phyloP scores from a whole-genome alignment of 2,329 filamentous ascomycete species.

The Chaetomium sp. region DNA sequence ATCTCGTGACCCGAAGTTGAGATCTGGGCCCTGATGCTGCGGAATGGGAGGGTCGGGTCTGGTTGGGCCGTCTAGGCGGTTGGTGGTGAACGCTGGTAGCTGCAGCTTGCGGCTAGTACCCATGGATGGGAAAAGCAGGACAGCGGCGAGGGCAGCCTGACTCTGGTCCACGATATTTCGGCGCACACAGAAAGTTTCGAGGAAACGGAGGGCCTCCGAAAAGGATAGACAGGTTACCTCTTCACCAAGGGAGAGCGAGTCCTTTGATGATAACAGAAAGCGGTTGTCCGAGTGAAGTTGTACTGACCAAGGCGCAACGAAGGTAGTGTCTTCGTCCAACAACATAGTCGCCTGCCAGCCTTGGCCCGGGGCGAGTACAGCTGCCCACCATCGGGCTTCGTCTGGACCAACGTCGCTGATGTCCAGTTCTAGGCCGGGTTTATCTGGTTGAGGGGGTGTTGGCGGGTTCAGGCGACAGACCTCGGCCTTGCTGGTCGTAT shows the following conservation, averaged over 20 bases:
- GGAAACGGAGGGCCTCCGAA: slow-evolving; percentile 18
- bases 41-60: neutral
- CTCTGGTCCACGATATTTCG: slow-evolving; percentile 21
- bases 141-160: slow-evolving; percentile 22
- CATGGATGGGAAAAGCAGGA: slow-evolving; percentile 22
- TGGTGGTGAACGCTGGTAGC: slow-evolving; percentile 8
- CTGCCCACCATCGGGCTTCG: slow-evolving; percentile 13
- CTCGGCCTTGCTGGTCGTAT: neutral
- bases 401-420: slow-evolving; percentile 6
- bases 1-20: neutral
- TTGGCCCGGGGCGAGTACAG: slow-evolving; percentile 10
- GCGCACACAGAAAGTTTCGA: slow-evolving; percentile 20
- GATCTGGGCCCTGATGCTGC: neutral
- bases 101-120: slow-evolving; percentile 5
- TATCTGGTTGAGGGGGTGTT: neutral
- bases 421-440: neutral
- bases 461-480: no score
- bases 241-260: no score
- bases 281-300: slow-evolving; percentile 1
- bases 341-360: slow-evolving; percentile 16
- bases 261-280: neutral
- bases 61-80: neutral
- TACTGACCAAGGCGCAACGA: slow-evolving; percentile 20
- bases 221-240: slow-evolving; percentile 10
- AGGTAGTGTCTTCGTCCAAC: neutral